These are phyloP conservation scores for Sequoia sempervirens DNA, from an alignment of 75 land plant genomes.

Conservation along the genomic window DNA sequence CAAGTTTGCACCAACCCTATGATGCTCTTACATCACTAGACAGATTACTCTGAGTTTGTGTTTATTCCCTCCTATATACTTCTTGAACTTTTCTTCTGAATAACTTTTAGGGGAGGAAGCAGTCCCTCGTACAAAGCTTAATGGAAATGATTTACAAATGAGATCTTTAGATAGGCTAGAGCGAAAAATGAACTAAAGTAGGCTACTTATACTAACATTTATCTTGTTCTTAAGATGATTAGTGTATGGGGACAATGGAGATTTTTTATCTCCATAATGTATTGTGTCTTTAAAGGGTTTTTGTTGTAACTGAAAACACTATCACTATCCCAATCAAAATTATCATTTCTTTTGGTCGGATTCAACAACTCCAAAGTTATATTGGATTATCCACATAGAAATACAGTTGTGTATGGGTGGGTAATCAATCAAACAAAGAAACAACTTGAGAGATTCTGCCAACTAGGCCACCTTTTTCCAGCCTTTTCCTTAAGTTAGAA, in stretches of 20 bases:
- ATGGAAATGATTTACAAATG: neutral
- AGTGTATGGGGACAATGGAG: neutral
- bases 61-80: neutral
- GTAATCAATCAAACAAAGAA: neutral
- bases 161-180: neutral
- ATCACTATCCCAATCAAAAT: neutral
- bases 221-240: neutral
- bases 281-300: neutral
- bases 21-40: neutral
- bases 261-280: neutral
- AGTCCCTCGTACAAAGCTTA: neutral
- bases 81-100: too few relatives aligned
- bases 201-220: neutral
- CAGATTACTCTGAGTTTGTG: neutral
- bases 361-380: neutral
- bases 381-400: neutral
- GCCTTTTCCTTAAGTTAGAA: neutral
- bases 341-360: neutral
- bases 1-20: too few relatives aligned
- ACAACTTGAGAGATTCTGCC: neutral
- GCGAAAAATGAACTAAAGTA: neutral
- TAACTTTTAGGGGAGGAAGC: neutral
- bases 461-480: neutral
- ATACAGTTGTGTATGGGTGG: neutral
- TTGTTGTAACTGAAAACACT: neutral